Evolutionary conservation across 2,329 filamentous ascomycete genomes (phyloP), one percentile per base, ranked within the genome.

Genomic region (Penicillium sp.): DNA sequence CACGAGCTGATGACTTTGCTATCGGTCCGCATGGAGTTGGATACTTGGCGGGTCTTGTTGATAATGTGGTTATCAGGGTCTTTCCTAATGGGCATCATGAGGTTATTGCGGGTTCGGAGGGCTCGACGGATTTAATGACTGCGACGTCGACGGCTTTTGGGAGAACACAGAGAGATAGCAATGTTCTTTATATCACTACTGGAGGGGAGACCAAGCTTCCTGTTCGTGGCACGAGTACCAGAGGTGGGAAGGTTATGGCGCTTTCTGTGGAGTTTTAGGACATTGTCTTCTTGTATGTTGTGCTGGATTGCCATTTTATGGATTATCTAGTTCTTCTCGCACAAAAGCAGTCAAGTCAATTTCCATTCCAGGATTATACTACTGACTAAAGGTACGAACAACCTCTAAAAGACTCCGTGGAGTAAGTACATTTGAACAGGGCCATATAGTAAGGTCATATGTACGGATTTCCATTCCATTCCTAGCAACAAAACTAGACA

Each of bases 1-100:
- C 58, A 26, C 41, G 57, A 2, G 53, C 51, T 7, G 62, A 64
- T 47, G 61, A 61, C n/a, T 63, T 63, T 50, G 57, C 57, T 17
- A 33, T 64, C 55, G 53, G 44, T 12, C 46, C 50, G 17, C 46
- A 55, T 12, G 59, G 56, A 2, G 51, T 58, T 22, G 61, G 48
- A 10, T 64, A 59, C 31, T 45, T 64, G 46, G 62, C 59, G 11
- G 59, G 57, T 17, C 49, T 57, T 19, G n/a, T 17, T 42, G 53
- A 61, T 30, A 54, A 62, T 45, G 48, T 59, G 4, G 45, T 62
- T 30, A 55, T 55, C 7, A 48, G 33, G n/a, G 45, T 61, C 14
- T 38, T 43, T 11, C 31, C 35, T 19, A 36, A 47, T 50, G 49
- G 56, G 4, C 26, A 17, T 10, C 45, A 43, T 38, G 30, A 53